Percentiles rank a stretch among this genome's conserved stretches.
Evolutionary conservation across 75 land plant genomes (phyloP).

Genomic region (Picea glauca): DNA sequence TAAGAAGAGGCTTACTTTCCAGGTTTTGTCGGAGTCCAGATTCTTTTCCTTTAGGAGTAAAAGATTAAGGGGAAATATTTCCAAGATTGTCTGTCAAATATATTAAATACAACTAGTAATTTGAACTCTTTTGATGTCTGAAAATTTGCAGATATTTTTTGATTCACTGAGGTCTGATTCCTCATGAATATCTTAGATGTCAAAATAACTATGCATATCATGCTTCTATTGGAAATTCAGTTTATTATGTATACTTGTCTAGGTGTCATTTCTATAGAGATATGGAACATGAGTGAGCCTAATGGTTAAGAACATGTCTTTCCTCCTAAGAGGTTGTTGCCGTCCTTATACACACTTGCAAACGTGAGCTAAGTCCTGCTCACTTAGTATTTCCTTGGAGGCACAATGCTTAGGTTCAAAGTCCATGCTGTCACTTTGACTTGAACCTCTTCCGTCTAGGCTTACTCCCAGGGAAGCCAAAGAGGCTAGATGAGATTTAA

Average conservation of each 20-base stretch:
- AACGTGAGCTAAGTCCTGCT: no score
- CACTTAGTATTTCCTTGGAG: no score
- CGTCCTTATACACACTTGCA: no score
- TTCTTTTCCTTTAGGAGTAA: neutral
- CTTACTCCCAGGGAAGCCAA: no score
- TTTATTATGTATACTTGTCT: neutral
- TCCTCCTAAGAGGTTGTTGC: no score
- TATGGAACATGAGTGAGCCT: no score
- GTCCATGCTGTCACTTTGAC: no score
- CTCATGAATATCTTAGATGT: neutral
- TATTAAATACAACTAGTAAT: neutral
- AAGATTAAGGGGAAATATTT: neutral
- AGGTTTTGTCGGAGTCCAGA: neutral
- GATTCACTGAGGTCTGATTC: neutral
- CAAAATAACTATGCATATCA: neutral
- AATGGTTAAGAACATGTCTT: no score
- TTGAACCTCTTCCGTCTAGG: no score
- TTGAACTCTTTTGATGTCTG: neutral
- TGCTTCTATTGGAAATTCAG: neutral
- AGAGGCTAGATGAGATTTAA: no score
- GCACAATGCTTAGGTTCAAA: no score
- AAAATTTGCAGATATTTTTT: neutral
- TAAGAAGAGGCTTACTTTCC: slow-evolving; percentile 44
- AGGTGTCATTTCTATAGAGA: no score
- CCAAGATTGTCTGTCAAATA: neutral